Evolutionary conservation across 805 yeast species (phyloP).

Genomic region (Ogataea philodendri): DNA sequence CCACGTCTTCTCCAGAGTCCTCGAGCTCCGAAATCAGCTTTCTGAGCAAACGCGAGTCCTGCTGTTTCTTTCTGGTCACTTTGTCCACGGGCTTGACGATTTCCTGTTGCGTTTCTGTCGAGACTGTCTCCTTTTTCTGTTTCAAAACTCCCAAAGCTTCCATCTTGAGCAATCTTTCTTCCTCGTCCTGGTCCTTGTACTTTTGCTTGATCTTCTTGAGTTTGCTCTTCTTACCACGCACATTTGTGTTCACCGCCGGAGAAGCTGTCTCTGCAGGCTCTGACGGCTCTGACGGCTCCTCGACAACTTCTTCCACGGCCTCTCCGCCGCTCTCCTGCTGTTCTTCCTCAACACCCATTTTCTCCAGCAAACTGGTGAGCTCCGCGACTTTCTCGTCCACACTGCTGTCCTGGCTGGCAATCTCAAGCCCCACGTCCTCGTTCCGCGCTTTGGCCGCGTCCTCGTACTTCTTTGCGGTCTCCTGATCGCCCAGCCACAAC

Average conservation of each 20-base stretch:
- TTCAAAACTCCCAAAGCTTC: slow-evolving; percentile 82
- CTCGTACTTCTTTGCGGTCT: slow-evolving; percentile 39
- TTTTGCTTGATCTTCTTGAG: slow-evolving; percentile 77
- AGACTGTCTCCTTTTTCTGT: slow-evolving; percentile 35
- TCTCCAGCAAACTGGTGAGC: slow-evolving; percentile 30
- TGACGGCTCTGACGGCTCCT: slow-evolving; percentile 13
- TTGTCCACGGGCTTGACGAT: slow-evolving; percentile 16
- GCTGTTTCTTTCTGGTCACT: slow-evolving; percentile 29
- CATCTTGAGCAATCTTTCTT: slow-evolving; percentile 73
- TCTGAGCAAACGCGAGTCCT: slow-evolving; percentile 31
- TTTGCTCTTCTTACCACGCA: slow-evolving; percentile 84
- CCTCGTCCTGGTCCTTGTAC: slow-evolving; percentile 90
- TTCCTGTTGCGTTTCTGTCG: slow-evolving; percentile 8
- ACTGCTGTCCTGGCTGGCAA: slow-evolving; percentile 30
- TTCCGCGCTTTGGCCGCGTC: slow-evolving; percentile 26
- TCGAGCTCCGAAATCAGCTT: slow-evolving; percentile 33
- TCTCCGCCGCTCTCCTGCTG: slow-evolving; percentile 10
- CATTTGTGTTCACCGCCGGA: slow-evolving; percentile 38
- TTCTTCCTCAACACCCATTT: slow-evolving; percentile 19
- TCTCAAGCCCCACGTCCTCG: slow-evolving; percentile 30
- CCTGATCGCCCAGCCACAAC: slow-evolving; percentile 66
- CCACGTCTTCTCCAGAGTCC: slow-evolving; percentile 16
- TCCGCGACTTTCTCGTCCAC: slow-evolving; percentile 28
- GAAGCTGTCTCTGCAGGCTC: slow-evolving; percentile 11
- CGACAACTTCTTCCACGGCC: slow-evolving; percentile 10